Percentiles rank a stretch among this genome's conserved stretches.
phyloP scores from a whole-genome alignment of 805 yeast genomes.

The Pichia nanzhaoensis region DNA sequence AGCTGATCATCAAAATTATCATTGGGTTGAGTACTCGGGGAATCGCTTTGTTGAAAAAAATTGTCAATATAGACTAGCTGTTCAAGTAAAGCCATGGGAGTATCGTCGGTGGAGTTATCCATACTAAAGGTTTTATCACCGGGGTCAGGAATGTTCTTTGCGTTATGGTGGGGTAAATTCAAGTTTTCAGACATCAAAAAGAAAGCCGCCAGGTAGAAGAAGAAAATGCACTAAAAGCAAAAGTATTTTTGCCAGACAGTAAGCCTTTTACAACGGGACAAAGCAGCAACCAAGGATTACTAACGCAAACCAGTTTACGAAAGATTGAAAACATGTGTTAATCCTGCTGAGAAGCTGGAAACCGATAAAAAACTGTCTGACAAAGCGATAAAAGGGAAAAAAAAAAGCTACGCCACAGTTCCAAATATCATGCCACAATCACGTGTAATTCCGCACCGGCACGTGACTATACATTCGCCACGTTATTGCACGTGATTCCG shows the following conservation, averaged over 20 bases:
- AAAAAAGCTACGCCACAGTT: neutral
- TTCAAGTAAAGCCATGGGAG: constrained; percentile 49
- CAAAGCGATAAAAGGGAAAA: neutral
- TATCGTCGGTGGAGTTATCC: constrained; percentile 22
- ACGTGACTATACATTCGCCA: constrained; percentile 33
- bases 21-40: constrained; percentile 18
- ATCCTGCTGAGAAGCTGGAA: neutral
- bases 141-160: no score
- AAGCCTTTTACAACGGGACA: no score
- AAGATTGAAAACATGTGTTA: neutral
- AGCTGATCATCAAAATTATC: constrained; percentile 44
- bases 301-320: no score
- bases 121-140: no score
- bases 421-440: neutral
- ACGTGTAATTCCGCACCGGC: neutral
- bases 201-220: no score
- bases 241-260: no score
- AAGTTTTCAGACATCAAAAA: neutral
- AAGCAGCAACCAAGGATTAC: no score
- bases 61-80: constrained; percentile 78
- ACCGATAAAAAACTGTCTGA: neutral
- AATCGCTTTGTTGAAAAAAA: constrained; percentile 47
- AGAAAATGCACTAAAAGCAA: no score
- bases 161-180: constrained; percentile 1
- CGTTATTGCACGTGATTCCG: constrained; percentile 54